A percentile compares a stretch with the other conserved stretches of the same genome.
Evolutionary conservation across 2,329 filamentous ascomycete species (phyloP).

Genomic region (Neoarthrinium moseri): DNA sequence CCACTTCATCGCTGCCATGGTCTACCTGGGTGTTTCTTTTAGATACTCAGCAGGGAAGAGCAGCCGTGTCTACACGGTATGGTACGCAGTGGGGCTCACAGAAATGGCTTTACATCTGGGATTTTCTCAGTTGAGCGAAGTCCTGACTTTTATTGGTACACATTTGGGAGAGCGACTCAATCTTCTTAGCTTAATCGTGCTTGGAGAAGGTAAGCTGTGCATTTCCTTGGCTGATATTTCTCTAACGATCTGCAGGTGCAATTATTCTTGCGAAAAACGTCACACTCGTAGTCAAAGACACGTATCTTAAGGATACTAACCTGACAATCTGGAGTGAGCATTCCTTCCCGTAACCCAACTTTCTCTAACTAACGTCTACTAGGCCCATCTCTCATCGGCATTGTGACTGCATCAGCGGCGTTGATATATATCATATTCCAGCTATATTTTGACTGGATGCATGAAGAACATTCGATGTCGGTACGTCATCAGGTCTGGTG

Average conservation of each 20-base stretch:
- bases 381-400: conserved; percentile 38
- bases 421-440: conserved; percentile 47
- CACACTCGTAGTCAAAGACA: conserved; percentile 44
- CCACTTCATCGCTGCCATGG: conserved; percentile 31
- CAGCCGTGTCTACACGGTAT: conserved; percentile 34
- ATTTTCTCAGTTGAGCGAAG: conserved; percentile 52
- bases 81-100: conserved; percentile 54
- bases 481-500: conserved; percentile 58
- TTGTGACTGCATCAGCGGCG: conserved; percentile 35
- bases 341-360: rapidly evolving
- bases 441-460: conserved; percentile 61
- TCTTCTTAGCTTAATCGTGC: conserved; percentile 57
- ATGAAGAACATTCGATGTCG: conserved; percentile 55
- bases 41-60: conserved; percentile 30
- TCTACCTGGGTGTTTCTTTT: conserved; percentile 42
- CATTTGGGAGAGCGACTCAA: conserved; percentile 64
- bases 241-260: neutral
- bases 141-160: conserved; percentile 60
- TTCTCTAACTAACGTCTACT: neutral
- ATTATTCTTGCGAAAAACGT: conserved; percentile 56
- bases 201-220: conserved; percentile 14
- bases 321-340: conserved; percentile 22
- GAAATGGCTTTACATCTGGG: conserved; percentile 53
- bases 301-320: conserved; percentile 36
- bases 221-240: neutral